These are phyloP conservation scores for Metschnikowia sp. DNA, from an alignment of 805 yeast species.

Conservation along the genomic window DNA sequence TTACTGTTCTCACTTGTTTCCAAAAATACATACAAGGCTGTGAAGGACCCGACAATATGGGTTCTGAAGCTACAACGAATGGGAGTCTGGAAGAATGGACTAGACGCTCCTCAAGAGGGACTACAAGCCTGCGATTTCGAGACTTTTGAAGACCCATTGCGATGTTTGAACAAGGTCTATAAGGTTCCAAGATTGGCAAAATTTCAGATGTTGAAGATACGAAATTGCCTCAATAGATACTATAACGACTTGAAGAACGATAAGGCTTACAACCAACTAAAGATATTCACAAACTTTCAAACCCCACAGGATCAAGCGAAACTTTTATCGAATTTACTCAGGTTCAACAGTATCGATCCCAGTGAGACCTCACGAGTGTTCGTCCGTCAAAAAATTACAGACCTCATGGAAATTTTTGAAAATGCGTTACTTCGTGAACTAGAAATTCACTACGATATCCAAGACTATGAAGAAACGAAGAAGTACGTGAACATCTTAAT, in stretches of 20 bases:
- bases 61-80: conserved; percentile 30
- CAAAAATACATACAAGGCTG: conserved; percentile 35
- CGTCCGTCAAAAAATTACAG: conserved; percentile 43
- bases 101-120: conserved; percentile 4
- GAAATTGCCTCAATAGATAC: conserved; percentile 37
- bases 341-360: conserved; percentile 35
- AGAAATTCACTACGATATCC: conserved; percentile 51
- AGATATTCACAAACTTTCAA: conserved; percentile 43
- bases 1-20: conserved; percentile 37
- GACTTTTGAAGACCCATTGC: conserved; percentile 26
- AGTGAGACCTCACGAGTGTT: conserved; percentile 26
- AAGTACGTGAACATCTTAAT: conserved; percentile 34
- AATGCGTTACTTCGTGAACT: conserved; percentile 68
- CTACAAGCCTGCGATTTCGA: conserved; percentile 7
- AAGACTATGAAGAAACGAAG: conserved; percentile 40
- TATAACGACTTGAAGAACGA: conserved; percentile 45
- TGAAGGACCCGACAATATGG: conserved; percentile 41
- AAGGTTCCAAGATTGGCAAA: conserved; percentile 31
- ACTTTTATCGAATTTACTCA: conserved; percentile 38
- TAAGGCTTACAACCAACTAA: conserved; percentile 39
- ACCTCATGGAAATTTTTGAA: conserved; percentile 65
- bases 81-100: conserved; percentile 36
- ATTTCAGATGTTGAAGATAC: conserved; percentile 37
- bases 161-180: conserved; percentile 30
- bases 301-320: conserved; percentile 53